Base-by-base conservation (phyloP, 78 protist species). In the Capsaspora owczarzaki region DNA sequence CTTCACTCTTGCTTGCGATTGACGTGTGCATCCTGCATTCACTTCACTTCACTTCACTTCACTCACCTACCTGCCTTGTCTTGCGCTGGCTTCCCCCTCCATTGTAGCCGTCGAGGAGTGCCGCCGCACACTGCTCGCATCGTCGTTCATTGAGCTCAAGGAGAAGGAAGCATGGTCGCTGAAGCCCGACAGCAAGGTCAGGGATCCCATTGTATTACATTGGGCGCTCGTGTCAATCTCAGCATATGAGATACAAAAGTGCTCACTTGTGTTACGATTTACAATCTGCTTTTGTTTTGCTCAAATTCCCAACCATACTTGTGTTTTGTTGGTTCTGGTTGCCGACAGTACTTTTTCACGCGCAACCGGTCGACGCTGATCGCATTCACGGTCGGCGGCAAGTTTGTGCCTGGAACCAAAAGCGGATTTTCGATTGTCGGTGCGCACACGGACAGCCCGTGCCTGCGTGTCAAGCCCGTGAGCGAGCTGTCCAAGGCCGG, bases 391-490 rank as follows among this genome's bases (percentile, higher is more conserved):
- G 92, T 96, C 43, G 97, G 97, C 40, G 94, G 92, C 37, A 49
- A 87, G 49, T 96, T 41, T 70, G 86, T 49, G 47, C 63, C 51
- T 0, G 84, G 93, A 40, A 87, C 86, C 71, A n/a, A n/a, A n/a
- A 49, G 16, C 16, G 93, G 93, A 29, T 86, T 87, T 82, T 61
- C 70, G 72, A 80, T 93, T 38, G 74, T 89, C 74, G 96, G 92
- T 38, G 93, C 94, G 29, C 96, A 93, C 84, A 93, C 94, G 4
- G 96, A 93, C 86, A 84, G 90, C 76, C 94, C 94, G 72, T 79
- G 78, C 46, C 86, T 89, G 46, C 76, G 74, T 61, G 61, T 87
- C 29, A 82, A 82, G 61, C 87, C 90, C 10, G n/a, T 12, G n/a
- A 75, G 85, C 14, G 37, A 51, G 47, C n/a, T 70, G 53, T 29